These are phyloP conservation scores for sunflower (Helianthus annuus) DNA, from an alignment of 129 eudicot species.

Conservation along the genomic window HanXRQr2.0-SUNRISE NC_035444.2:21606257-21606756, in stretches of 20 bases:
- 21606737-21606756: background rate
- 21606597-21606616: constrained; percentile 81
- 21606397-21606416: constrained; percentile 2
- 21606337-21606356: no score
- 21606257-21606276: no score
- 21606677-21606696: background rate
- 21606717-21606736: background rate
- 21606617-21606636: constrained; percentile 79
- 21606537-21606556: background rate
- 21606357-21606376: background rate
- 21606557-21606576: constrained; percentile 19
- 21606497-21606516: background rate
- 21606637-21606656: constrained; percentile 64
- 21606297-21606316: no score
- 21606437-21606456: background rate
- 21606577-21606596: constrained; percentile 85
- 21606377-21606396: background rate
- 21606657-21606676: background rate
- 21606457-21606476: background rate
- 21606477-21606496: background rate
- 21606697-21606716: background rate
- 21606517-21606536: background rate
- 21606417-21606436: constrained; percentile 8
- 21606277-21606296: no score
- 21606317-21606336: no score